A percentile compares a stretch with the other conserved stretches of the same genome.
Evolutionary conservation across 1,284 basidiomycete species (phyloP).

Genomic region (Ceraceosorus guamensis): DNA sequence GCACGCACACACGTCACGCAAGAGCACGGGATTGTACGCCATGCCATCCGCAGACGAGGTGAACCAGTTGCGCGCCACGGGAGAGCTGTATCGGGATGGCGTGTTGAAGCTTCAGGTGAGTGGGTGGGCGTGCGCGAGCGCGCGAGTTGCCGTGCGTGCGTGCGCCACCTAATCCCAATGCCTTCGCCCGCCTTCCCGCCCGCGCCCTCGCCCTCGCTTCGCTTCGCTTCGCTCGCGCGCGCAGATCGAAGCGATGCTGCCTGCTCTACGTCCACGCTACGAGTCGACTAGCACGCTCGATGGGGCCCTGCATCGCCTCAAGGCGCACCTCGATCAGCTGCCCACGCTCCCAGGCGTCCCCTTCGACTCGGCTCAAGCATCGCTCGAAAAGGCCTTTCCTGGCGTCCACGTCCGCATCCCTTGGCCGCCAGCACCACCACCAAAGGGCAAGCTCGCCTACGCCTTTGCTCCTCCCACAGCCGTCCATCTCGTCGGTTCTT

Average conservation of each 20-base stretch:
- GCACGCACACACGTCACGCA: constrained; percentile 31
- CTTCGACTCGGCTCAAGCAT: constrained; percentile 22
- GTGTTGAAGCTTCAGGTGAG: constrained; percentile 75
- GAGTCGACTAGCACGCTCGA: constrained; percentile 33
- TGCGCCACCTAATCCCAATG: no score
- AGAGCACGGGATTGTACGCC: constrained; percentile 49
- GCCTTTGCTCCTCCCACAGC: constrained; percentile 74
- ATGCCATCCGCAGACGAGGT: constrained; percentile 61
- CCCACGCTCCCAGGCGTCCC: constrained; percentile 18
- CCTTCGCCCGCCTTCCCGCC: no score
- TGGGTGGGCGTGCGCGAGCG: no score
- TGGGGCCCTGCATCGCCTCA: constrained; percentile 35
- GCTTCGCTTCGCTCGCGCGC: background rate
- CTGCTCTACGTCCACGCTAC: constrained; percentile 28
- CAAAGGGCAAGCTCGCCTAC: constrained; percentile 58
- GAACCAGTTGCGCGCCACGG: constrained; percentile 65
- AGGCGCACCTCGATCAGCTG: constrained; percentile 24
- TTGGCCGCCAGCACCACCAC: constrained; percentile 34
- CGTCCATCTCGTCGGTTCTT: constrained; percentile 55
- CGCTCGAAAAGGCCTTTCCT: constrained; percentile 53
- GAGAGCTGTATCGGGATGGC: constrained; percentile 70
- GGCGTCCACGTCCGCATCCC: constrained; percentile 51
- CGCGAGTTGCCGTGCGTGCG: no score
- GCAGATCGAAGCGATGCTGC: constrained; percentile 44
- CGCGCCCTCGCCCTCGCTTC: no score